A percentile compares a stretch with the other conserved stretches of the same genome.
phyloP scores from a whole-genome alignment of 495 filamentous ascomycete genomes.

The Penicillium fimorum region DNA sequence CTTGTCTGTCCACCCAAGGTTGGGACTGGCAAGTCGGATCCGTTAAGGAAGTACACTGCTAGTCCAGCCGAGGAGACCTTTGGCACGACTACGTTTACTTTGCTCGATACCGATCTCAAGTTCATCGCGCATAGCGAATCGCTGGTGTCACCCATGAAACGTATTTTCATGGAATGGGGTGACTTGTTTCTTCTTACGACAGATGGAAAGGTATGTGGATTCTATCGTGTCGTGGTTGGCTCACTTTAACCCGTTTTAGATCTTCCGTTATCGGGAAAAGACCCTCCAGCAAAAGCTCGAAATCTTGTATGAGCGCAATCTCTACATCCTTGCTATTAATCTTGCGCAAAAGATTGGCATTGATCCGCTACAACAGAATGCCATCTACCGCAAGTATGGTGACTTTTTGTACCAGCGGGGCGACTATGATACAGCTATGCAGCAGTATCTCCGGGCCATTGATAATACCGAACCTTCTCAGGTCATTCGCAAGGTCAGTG shows the following conservation, averaged over 20 bases:
- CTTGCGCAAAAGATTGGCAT: slow-evolving; percentile 84
- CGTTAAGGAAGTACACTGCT: slow-evolving; percentile 63
- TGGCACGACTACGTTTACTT: slow-evolving; percentile 78
- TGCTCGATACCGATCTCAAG: slow-evolving; percentile 86
- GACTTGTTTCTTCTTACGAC: slow-evolving; percentile 83
- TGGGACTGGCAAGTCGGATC: slow-evolving; percentile 48
- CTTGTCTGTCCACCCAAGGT: slow-evolving; percentile 82
- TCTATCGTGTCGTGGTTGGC: background rate
- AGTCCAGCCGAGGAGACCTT: slow-evolving; percentile 70
- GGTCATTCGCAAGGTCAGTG: slow-evolving; percentile 77
- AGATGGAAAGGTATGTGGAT: slow-evolving; percentile 74
- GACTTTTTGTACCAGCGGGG: slow-evolving; percentile 94
- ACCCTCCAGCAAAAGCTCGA: slow-evolving; percentile 86
- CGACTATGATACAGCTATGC: slow-evolving; percentile 96
- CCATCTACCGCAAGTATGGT: slow-evolving; percentile 90
- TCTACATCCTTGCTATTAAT: slow-evolving; percentile 89
- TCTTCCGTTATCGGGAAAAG: slow-evolving; percentile 91
- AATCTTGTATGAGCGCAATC: slow-evolving; percentile 88
- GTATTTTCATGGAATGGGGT: slow-evolving; percentile 84
- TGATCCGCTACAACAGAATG: slow-evolving; percentile 75
- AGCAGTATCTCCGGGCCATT: slow-evolving; percentile 94
- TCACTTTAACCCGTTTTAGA: slow-evolving; percentile 42
- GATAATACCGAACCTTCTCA: slow-evolving; percentile 94
- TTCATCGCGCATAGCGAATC: slow-evolving; percentile 89
- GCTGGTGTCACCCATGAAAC: slow-evolving; percentile 72